Evolutionary conservation across 805 yeast genomes (phyloP), one percentile per base, ranked within the genome.

Genomic region (Candida ovalis): DNA sequence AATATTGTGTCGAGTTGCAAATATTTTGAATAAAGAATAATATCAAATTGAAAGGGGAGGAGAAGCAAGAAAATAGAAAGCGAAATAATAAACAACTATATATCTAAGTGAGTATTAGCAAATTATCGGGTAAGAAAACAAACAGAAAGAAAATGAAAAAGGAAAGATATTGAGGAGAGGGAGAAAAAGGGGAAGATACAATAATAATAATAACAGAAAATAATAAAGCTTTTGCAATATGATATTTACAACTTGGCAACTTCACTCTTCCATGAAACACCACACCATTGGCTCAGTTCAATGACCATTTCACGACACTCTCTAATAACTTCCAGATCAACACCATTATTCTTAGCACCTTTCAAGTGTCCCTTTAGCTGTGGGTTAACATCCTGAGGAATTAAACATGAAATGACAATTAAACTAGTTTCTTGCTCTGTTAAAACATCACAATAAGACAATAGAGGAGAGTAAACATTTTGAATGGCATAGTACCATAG

Each of bases 361-460:
- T 77, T 80, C 51, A 91, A 73, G 62, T 91, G 97, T 0, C 97
- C 97, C 66, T 88, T 87, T 55, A 91, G 73, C 59, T 91, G 97
- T 0, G 96, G 96, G 56, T 87, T 88, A 10, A 91, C 97, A 64
- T 91, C 96, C 62, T 88, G 96, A 1, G 97, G 97, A 10, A 91
- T 82, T 55, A 91, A 73, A 51, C 92, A 76, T 0, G 95, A 83
- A 17, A 91, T 78, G 2, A 91, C 80, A 28, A 88, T 83, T 49
- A 88, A 62, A 28, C 92, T 82, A 1, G 96, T 85, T 53, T 89
- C 96, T 53, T 72, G 74, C 1, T 86, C 81, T 3, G 73, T 60
- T 25, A 91, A 66, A 1, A 88, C 74, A 2, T 74, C 83, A 17
- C 81, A 77, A 63, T 68, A 85, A 19, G 96, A 84, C 51, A 91